Conservation (phyloP, 2,329 filamentous ascomycete species). For the Pseudogymnoascus sp. region DNA sequence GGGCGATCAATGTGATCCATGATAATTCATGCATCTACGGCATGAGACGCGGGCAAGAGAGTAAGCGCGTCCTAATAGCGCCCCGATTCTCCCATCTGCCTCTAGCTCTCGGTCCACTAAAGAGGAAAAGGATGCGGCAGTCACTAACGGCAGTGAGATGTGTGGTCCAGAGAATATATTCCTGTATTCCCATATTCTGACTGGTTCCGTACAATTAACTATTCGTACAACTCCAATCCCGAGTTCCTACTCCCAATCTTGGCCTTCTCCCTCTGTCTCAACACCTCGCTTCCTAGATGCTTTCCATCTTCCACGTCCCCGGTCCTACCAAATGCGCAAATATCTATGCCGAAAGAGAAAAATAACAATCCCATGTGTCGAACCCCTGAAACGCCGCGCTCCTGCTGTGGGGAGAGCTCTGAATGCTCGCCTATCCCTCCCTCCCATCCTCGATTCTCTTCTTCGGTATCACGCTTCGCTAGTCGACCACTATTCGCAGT, state of each 20-base stretch:
- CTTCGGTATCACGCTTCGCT: background rate
- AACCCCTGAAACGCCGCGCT: constrained; percentile 5
- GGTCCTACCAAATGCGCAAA: background rate
- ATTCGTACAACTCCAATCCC: background rate
- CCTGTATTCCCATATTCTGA: background rate
- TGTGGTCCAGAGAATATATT: background rate
- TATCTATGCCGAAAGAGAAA: background rate
- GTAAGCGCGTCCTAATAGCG: background rate
- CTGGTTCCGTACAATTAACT: background rate
- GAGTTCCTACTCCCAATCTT: background rate
- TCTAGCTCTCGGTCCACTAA: too few species aligned
- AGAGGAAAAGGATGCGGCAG: background rate
- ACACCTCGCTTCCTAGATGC: background rate
- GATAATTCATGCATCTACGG: background rate
- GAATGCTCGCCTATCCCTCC: background rate
- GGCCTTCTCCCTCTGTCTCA: background rate
- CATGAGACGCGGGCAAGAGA: background rate
- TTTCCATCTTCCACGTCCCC: background rate
- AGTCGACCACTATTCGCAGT: background rate
- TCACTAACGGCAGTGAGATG: background rate
- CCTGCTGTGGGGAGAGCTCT: background rate
- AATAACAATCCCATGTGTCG: constrained; percentile 2
- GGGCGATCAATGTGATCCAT: background rate
- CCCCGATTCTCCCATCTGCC: background rate
- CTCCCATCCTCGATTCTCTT: constrained; percentile 2